These are phyloP conservation scores for Linderniella brevidens DNA, from an alignment of 257 asterid genomes.

Conservation along the genomic window DNA sequence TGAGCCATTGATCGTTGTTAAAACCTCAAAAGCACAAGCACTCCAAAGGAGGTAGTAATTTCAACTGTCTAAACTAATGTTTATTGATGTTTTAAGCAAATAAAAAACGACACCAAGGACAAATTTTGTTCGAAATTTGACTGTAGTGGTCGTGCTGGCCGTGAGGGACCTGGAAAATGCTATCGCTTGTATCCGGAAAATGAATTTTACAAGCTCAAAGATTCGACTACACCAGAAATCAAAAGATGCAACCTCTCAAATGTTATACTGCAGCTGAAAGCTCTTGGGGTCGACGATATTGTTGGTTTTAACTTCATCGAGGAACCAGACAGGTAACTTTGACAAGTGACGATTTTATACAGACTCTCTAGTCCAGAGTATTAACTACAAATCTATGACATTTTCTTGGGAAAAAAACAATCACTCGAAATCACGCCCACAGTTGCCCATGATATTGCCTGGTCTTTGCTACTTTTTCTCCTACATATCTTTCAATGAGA, in stretches of 20 bases:
- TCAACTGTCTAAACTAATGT: neutral
- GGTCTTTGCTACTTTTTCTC: too few species aligned
- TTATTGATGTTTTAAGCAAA: neutral
- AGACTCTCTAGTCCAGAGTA: too few species aligned
- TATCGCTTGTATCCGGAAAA: constrained; percentile 90
- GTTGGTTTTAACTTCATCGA: constrained; percentile 84
- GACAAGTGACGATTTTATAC: constrained; percentile 1
- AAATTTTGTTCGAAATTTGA: constrained; percentile 3
- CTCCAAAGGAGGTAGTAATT: constrained; percentile 76
- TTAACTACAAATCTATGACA: too few species aligned
- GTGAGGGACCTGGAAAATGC: constrained; percentile 97
- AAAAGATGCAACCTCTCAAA: constrained; percentile 84
- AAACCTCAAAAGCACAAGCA: constrained; percentile 95
- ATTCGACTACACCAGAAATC: constrained; percentile 79
- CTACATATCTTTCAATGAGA: too few species aligned
- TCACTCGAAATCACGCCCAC: too few species aligned
- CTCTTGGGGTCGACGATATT: constrained; percentile 76
- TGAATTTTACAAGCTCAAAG: constrained; percentile 71
- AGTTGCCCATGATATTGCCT: too few species aligned
- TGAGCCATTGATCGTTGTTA: constrained; percentile 75
- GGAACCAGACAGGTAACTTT: constrained; percentile 63
- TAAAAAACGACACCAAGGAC: neutral
- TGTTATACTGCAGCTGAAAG: constrained; percentile 93
- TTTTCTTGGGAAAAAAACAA: too few species aligned
- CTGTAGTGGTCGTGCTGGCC: constrained; percentile 99